Conservation (phyloP, 345 rosid species). For the Eucalyptus urophylla region DNA sequence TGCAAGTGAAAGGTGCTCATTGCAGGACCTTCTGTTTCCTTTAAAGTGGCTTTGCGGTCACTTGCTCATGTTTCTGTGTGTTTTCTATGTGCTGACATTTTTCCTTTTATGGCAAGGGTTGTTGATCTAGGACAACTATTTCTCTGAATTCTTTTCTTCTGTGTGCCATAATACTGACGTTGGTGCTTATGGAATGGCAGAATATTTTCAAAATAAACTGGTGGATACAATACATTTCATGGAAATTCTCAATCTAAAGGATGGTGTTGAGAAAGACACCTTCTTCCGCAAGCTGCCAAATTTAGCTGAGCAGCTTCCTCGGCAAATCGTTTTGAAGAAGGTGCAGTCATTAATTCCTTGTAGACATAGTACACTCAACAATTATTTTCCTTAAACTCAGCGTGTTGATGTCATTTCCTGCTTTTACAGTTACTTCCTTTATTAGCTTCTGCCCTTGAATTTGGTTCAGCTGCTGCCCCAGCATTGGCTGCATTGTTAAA, state of each 20-base stretch:
- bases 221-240: constrained; percentile 99
- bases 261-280: constrained; percentile 89
- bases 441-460: constrained; percentile 95
- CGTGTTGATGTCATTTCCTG: constrained; percentile 11
- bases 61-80: background rate
- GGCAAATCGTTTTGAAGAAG: constrained; percentile 91
- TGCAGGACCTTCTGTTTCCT: background rate
- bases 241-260: constrained; percentile 94
- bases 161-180: background rate
- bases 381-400: background rate
- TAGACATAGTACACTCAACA: background rate
- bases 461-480: constrained; percentile 96
- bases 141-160: background rate
- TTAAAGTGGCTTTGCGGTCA: background rate
- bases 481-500: constrained; percentile 85
- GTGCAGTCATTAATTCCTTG: constrained; percentile 6
- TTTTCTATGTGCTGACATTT: background rate
- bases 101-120: background rate
- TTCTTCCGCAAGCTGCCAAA: constrained; percentile 97
- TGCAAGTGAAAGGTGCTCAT: background rate
- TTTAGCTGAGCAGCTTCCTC: constrained; percentile 97
- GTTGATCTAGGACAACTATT: background rate
- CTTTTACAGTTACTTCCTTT: constrained; percentile 83
- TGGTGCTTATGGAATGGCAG: constrained; percentile 33
- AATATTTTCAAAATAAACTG: constrained; percentile 97